Conservation (phyloP, 257 asterid genomes). For the Asclepias syriaca region DNA sequence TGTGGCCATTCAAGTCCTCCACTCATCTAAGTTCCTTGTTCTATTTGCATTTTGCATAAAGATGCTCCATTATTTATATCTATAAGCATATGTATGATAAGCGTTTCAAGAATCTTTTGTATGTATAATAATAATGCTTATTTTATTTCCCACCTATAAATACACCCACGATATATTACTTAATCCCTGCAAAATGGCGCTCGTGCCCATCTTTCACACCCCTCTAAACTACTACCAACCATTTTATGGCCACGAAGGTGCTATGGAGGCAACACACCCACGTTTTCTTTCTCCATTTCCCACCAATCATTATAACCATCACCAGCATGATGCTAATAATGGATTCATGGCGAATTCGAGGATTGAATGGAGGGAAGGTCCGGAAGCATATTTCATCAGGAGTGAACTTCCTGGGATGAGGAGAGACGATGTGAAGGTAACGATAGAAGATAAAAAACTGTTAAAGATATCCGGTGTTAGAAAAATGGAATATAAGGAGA, state of each 20-base stretch:
- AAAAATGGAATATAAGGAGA: constrained; percentile 3
- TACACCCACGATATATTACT: neutral
- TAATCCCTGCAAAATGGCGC: neutral
- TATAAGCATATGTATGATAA: neutral
- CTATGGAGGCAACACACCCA: neutral
- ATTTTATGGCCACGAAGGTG: neutral
- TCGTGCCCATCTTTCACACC: neutral
- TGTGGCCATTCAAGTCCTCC: neutral
- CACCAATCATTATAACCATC: neutral
- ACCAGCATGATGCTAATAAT: neutral
- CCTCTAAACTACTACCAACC: neutral
- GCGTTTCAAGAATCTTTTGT: neutral
- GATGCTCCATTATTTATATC: neutral
- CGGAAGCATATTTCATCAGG: constrained; percentile 16
- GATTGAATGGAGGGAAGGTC: constrained; percentile 16
- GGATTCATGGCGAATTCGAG: neutral
- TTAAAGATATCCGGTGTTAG: constrained; percentile 17
- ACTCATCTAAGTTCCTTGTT: neutral
- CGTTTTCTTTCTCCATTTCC: neutral
- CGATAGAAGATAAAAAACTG: constrained; percentile 6
- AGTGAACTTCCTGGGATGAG: constrained; percentile 12
- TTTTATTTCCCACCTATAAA: neutral
- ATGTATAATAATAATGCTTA: neutral
- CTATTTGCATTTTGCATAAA: neutral
- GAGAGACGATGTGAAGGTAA: constrained; percentile 15